phyloP scores from a whole-genome alignment of 2,329 filamentous ascomycete species.

The Byssochlamys sp. region DNA sequence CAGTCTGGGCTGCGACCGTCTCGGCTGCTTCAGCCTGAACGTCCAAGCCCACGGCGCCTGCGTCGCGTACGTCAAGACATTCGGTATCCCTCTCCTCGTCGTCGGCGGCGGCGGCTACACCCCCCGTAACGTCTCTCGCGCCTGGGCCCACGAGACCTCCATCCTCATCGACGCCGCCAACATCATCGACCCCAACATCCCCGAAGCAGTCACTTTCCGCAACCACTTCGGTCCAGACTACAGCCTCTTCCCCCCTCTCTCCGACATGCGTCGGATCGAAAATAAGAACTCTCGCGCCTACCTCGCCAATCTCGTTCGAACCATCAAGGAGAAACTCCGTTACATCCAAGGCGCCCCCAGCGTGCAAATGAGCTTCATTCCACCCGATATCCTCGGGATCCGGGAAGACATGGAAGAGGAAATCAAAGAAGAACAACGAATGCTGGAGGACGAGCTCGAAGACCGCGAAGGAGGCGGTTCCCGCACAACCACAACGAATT shows the following conservation, averaged over 20 bases:
- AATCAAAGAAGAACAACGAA: slow-evolving; percentile 33
- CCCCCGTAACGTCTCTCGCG: slow-evolving; percentile 86
- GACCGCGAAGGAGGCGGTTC: slow-evolving; percentile 26
- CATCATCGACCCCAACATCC: slow-evolving; percentile 63
- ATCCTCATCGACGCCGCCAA: slow-evolving; percentile 70
- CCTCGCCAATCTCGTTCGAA: slow-evolving; percentile 63
- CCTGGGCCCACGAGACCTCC: slow-evolving; percentile 93
- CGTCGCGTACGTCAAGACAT: slow-evolving; percentile 75
- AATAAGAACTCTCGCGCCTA: slow-evolving; percentile 74
- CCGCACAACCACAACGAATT: slow-evolving; percentile 3
- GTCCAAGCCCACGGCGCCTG: slow-evolving; percentile 89
- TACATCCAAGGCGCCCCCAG: slow-evolving; percentile 80
- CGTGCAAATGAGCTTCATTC: slow-evolving; percentile 72
- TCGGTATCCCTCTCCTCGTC: slow-evolving; percentile 71
- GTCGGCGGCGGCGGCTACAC: slow-evolving; percentile 95
- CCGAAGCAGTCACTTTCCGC: slow-evolving; percentile 71
- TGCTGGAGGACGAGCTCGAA: slow-evolving; percentile 30
- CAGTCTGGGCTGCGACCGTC: slow-evolving; percentile 80
- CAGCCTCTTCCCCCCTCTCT: slow-evolving; percentile 77
- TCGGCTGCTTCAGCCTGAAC: slow-evolving; percentile 93
- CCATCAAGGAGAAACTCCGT: slow-evolving; percentile 73
- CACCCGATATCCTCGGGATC: slow-evolving; percentile 59
- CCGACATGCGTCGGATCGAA: slow-evolving; percentile 55
- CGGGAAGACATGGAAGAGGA: slow-evolving; percentile 41
- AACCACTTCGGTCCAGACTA: slow-evolving; percentile 83